phyloP scores from a whole-genome alignment of 192 early-diverging fungal genomes.

The Coemansia sp. region DNA sequence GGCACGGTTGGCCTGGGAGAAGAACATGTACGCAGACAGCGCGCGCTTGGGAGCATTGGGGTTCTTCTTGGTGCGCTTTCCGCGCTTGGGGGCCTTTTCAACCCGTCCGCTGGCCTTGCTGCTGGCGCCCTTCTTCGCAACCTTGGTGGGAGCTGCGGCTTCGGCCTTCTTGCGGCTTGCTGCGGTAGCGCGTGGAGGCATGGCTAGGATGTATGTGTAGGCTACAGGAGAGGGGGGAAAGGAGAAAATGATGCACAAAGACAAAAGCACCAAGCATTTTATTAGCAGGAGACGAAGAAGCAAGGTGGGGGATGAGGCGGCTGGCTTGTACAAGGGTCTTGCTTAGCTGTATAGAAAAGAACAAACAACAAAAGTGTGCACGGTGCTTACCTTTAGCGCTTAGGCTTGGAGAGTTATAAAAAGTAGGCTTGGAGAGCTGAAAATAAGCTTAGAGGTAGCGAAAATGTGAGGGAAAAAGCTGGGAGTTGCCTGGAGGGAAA shows the following conservation, averaged over 20 bases:
- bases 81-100: conserved; percentile 29
- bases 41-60: conserved; percentile 88
- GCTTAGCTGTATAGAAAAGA: background rate
- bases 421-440: conserved; percentile 7
- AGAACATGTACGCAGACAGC: conserved; percentile 90
- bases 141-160: background rate
- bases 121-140: background rate
- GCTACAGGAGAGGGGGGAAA: background rate
- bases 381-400: conserved; percentile 19
- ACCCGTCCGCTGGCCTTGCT: conserved; percentile 12
- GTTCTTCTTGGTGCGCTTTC: conserved; percentile 70
- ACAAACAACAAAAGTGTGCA: too few relatives aligned
- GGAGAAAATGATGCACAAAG: background rate
- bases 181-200: conserved; percentile 24
- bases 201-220: conserved; percentile 10
- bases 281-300: background rate
- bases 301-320: background rate
- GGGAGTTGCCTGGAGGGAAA: conserved; percentile 10
- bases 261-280: background rate
- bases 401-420: background rate
- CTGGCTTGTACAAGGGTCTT: background rate
- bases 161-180: conserved; percentile 28
- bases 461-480: conserved; percentile 14
- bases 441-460: conserved; percentile 7
- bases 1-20: conserved; percentile 78